A percentile compares a stretch with the other conserved stretches of the same genome.
Evolutionary conservation across 768 basidiomycete genomes (phyloP).

Genomic region (Xerocomellus chrysenteron): DNA sequence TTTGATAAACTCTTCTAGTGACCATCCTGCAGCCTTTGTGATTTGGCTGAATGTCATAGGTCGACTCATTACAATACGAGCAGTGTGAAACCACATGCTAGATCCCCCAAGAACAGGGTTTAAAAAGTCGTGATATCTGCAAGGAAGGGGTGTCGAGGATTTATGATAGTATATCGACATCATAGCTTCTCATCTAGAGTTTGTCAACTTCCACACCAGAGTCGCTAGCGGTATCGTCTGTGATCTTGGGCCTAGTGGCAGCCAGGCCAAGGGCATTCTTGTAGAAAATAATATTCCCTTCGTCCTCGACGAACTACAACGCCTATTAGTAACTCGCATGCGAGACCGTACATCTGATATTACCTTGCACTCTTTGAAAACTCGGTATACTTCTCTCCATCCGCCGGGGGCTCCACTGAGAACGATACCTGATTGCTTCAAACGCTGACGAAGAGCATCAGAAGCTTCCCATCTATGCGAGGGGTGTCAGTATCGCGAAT

Average conservation of each 20-base stretch:
- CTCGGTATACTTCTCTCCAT: constrained; percentile 78
- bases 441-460: constrained; percentile 75
- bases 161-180: constrained; percentile 2
- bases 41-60: no score
- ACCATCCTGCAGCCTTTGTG: no score
- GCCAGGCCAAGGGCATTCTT: constrained; percentile 85
- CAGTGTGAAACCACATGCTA: background rate
- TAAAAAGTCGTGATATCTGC: constrained; percentile 12
- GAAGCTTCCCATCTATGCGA: constrained; percentile 81
- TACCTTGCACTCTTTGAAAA: constrained; percentile 77
- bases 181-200: constrained; percentile 23
- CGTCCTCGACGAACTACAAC: constrained; percentile 84
- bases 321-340: background rate
- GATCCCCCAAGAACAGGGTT: background rate
- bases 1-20: no score
- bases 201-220: constrained; percentile 62
- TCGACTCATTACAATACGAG: background rate
- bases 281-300: constrained; percentile 88
- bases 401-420: constrained; percentile 74
- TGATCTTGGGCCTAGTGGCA: constrained; percentile 60
- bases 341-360: background rate
- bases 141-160: background rate
- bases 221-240: constrained; percentile 58
- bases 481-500: background rate
- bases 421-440: constrained; percentile 55